phyloP scores from a whole-genome alignment of 495 filamentous ascomycete genomes.

The Parmelia sp. region DNA sequence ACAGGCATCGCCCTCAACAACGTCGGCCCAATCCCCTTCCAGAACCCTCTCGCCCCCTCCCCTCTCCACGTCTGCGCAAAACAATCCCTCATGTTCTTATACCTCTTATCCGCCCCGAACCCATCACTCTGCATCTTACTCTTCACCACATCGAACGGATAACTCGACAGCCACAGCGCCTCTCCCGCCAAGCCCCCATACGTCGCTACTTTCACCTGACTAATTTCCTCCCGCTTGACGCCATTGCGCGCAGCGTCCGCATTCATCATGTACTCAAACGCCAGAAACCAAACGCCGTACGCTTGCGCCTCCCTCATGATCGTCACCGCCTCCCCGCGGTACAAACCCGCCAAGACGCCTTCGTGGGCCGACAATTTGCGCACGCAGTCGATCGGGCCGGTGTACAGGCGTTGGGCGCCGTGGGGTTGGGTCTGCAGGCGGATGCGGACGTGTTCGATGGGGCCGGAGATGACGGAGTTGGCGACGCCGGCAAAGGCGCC shows the following conservation, averaged over 20 bases:
- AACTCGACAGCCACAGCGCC: constrained; percentile 84
- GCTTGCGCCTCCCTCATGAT: constrained; percentile 84
- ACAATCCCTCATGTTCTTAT: constrained; percentile 80
- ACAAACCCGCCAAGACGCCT: constrained; percentile 65
- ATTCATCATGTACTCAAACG: constrained; percentile 96
- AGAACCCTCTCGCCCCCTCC: constrained; percentile 82
- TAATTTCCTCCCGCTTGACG: constrained; percentile 66
- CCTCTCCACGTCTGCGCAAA: constrained; percentile 72
- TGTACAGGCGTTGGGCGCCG: constrained; percentile 68
- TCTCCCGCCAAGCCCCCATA: constrained; percentile 94
- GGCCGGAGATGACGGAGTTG: constrained; percentile 80
- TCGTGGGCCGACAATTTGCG: constrained; percentile 64
- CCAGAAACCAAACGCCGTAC: constrained; percentile 90
- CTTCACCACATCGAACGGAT: constrained; percentile 96
- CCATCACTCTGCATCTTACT: constrained; percentile 99
- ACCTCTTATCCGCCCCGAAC: constrained; percentile 63
- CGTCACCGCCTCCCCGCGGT: constrained; percentile 82
- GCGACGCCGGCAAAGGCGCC: constrained; percentile 90
- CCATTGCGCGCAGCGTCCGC: constrained; percentile 69
- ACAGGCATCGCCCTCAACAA: constrained; percentile 95
- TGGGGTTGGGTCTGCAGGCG: constrained; percentile 97
- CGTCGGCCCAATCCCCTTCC: constrained; percentile 94
- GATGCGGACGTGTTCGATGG: constrained; percentile 97
- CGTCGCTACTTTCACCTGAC: constrained; percentile 75
- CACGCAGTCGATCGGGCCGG: constrained; percentile 83